Percentiles rank a stretch among this genome's conserved stretches.
phyloP scores from a whole-genome alignment of 495 filamentous ascomycete genomes.

The Geopyxis carbonaria region DNA sequence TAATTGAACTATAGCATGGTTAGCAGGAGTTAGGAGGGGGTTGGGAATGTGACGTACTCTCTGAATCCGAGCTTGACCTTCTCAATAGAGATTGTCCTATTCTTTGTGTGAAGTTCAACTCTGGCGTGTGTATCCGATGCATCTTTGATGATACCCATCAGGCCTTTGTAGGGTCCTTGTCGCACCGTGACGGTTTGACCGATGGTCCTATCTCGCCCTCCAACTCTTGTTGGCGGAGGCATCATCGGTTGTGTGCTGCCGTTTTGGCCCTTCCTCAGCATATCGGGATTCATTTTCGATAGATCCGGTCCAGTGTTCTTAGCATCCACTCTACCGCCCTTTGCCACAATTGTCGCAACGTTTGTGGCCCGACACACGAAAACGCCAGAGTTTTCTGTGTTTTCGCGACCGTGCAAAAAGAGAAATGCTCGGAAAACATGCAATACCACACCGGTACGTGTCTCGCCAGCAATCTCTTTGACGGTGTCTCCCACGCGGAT shows the following conservation, averaged over 20 bases:
- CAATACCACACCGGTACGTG: constrained; percentile 67
- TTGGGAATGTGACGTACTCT: constrained; percentile 38
- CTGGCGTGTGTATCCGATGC: constrained; percentile 67
- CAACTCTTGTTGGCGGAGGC: constrained; percentile 39
- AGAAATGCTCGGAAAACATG: constrained; percentile 82
- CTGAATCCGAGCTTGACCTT: constrained; percentile 64
- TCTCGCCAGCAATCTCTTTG: constrained; percentile 73
- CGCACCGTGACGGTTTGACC: constrained; percentile 78
- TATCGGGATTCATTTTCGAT: constrained; percentile 78
- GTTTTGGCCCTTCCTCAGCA: constrained; percentile 42
- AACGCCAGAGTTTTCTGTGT: constrained; percentile 73
- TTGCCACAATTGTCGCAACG: constrained; percentile 75
- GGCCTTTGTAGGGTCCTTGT: constrained; percentile 74
- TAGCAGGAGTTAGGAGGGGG: constrained; percentile 1
- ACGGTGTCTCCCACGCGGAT: constrained; percentile 83
- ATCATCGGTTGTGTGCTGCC: constrained; percentile 38
- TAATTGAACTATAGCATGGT: constrained; percentile 28
- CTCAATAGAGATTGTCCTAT: constrained; percentile 64
- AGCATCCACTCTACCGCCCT: constrained; percentile 51
- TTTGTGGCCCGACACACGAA: constrained; percentile 75
- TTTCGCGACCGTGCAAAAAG: constrained; percentile 70
- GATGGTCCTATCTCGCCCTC: constrained; percentile 70
- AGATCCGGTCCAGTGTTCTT: constrained; percentile 49
- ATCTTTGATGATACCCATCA: constrained; percentile 89
- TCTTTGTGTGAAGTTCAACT: constrained; percentile 83